phyloP scores from a whole-genome alignment of 2,329 filamentous ascomycete species.

The Pochonia chlamydosporia region DNA sequence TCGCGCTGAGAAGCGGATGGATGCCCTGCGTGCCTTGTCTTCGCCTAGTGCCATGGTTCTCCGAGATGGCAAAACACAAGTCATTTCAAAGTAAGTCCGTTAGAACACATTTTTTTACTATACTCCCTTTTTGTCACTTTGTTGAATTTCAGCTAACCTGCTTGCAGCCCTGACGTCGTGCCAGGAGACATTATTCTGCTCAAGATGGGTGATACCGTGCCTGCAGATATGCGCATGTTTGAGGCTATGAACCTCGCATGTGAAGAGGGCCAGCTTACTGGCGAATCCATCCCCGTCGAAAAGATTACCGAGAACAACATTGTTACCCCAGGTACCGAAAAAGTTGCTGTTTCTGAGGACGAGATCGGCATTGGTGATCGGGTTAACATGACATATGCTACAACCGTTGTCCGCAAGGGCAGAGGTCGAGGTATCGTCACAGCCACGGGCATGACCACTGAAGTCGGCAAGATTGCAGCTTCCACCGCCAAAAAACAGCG shows the following conservation, averaged over 20 bases:
- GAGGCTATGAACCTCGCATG: slow-evolving; percentile 74
- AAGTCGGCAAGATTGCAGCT: slow-evolving; percentile 64
- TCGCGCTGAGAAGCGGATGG: slow-evolving; percentile 61
- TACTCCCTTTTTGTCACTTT: no score
- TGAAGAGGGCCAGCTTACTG: slow-evolving; percentile 72
- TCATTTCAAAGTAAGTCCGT: slow-evolving; percentile 49
- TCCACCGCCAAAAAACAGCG: slow-evolving; percentile 46
- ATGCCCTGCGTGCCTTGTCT: slow-evolving; percentile 54
- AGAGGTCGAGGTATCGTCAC: slow-evolving; percentile 68
- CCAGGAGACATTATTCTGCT: slow-evolving; percentile 65
- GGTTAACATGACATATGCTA: slow-evolving; percentile 70
- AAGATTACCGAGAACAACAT: slow-evolving; percentile 53
- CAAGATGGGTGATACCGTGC: slow-evolving; percentile 68
- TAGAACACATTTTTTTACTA: not conserved
- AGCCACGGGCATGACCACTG: slow-evolving; percentile 65
- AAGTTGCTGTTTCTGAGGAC: slow-evolving; percentile 33
- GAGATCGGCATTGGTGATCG: slow-evolving; percentile 65
- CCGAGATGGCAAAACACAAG: slow-evolving; percentile 51
- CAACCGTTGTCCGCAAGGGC: slow-evolving; percentile 66
- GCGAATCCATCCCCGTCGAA: slow-evolving; percentile 67
- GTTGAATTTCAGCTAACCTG: no score
- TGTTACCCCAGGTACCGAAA: slow-evolving; percentile 38
- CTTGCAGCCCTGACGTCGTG: slow-evolving; percentile 53
- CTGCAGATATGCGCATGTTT: slow-evolving; percentile 64
- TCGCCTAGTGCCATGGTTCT: slow-evolving; percentile 58